phyloP scores from a whole-genome alignment of 345 rosid species.

The Streptanthus diversifolius region DNA sequence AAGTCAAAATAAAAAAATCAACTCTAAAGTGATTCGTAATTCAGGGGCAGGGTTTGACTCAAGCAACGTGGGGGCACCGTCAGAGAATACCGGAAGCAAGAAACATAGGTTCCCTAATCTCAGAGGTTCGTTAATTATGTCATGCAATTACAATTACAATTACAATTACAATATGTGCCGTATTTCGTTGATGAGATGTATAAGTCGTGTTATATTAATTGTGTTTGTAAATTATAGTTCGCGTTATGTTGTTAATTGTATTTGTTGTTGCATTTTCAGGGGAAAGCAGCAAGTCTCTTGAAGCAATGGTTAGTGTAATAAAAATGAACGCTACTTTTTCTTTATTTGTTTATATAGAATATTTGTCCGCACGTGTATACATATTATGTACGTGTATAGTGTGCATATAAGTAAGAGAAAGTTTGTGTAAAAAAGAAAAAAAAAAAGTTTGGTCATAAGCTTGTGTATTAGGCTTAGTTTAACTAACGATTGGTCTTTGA shows the following conservation, averaged over 20 bases:
- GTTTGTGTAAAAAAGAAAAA: not conserved
- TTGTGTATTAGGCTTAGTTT: not conserved
- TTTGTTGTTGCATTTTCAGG: slow-evolving; percentile 43
- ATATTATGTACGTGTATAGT: not conserved
- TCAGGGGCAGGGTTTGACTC: slow-evolving; percentile 57
- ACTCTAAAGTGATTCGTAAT: not conserved
- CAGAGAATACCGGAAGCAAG: slow-evolving; percentile 43
- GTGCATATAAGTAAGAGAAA: not conserved
- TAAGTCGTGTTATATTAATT: not conserved
- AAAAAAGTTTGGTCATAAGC: not conserved
- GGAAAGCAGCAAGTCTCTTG: slow-evolving; percentile 72
- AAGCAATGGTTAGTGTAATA: slow-evolving; percentile 63
- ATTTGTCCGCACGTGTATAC: not conserved
- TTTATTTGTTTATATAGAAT: not conserved
- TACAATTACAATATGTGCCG: not conserved
- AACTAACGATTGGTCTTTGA: not conserved
- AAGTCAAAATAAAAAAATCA: not conserved
- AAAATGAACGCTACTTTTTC: not conserved
- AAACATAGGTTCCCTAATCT: slow-evolving; percentile 60
- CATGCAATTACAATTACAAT: not conserved
- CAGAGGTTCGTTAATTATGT: slow-evolving; percentile 43
- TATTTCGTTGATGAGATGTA: not conserved
- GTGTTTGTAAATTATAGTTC: not conserved
- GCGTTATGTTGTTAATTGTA: not conserved
- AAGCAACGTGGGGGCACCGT: slow-evolving; percentile 36